These are phyloP conservation scores for Blastobotrys robertii DNA, from an alignment of 805 yeast species.

Conservation along the genomic window DNA sequence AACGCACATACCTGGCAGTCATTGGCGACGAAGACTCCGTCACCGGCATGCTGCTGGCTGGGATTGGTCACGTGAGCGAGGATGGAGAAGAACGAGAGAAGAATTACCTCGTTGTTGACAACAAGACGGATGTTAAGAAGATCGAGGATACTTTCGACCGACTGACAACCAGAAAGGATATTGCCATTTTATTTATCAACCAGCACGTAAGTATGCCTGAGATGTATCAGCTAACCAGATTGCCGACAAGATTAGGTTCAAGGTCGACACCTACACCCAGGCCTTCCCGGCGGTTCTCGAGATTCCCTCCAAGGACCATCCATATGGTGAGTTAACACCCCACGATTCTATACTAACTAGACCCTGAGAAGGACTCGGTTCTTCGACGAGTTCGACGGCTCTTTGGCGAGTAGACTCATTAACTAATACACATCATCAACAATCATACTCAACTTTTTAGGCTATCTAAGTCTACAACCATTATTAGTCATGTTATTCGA, in stretches of 20 bases:
- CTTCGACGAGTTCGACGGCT: constrained; percentile 88
- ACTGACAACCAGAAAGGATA: constrained; percentile 76
- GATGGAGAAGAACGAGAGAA: constrained; percentile 49
- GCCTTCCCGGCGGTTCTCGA: constrained; percentile 96
- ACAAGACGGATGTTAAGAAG: constrained; percentile 67
- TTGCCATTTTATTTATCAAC: constrained; percentile 86
- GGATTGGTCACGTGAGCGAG: constrained; percentile 73
- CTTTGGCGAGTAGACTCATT: constrained; percentile 64
- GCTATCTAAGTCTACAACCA: constrained; percentile 6
- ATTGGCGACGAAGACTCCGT: constrained; percentile 98
- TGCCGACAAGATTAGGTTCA: constrained; percentile 79
- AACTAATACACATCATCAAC: background rate
- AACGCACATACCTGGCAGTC: constrained; percentile 80
- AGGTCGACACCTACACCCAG: constrained; percentile 72
- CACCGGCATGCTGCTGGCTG: constrained; percentile 91
- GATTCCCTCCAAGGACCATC: constrained; percentile 97
- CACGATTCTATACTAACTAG: constrained; percentile 25
- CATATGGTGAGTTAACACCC: constrained; percentile 40
- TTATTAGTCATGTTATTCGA: background rate
- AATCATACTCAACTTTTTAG: background rate
- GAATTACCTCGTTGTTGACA: constrained; percentile 79
- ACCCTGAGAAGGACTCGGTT: constrained; percentile 96
- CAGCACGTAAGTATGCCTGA: constrained; percentile 45
- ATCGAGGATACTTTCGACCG: constrained; percentile 64
- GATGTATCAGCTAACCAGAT: constrained; percentile 26